phyloP scores from a whole-genome alignment of 2,329 filamentous ascomycete genomes.

The Pestalotiopsis sp. region DNA sequence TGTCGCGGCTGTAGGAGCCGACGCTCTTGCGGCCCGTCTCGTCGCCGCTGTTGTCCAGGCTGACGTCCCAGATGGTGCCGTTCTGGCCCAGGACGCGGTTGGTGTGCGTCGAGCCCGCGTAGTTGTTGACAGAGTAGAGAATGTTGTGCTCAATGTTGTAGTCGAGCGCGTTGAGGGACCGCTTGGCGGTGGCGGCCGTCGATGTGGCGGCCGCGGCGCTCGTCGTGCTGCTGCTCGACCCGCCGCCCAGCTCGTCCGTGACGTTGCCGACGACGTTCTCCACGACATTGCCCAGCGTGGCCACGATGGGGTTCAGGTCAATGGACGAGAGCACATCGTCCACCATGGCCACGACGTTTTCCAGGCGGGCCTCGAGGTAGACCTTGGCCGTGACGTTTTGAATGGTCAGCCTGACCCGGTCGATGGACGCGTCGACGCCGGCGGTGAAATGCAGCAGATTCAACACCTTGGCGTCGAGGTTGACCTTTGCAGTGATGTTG shows the following conservation, averaged over 20 bases:
- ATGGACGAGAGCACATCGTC: constrained; percentile 59
- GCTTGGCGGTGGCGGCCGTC: constrained; percentile 22
- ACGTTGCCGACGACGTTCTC: constrained; percentile 49
- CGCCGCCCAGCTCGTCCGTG: constrained; percentile 28
- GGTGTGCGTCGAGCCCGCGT: constrained; percentile 55
- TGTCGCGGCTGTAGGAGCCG: constrained; percentile 52
- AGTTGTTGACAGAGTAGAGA: constrained; percentile 64
- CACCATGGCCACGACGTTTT: constrained; percentile 63
- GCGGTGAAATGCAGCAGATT: constrained; percentile 62
- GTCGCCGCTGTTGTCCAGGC: constrained; percentile 55
- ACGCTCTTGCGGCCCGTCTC: constrained; percentile 46
- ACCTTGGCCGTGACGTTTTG: constrained; percentile 62
- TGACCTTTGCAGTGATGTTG: constrained; percentile 63
- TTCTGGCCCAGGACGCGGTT: constrained; percentile 60
- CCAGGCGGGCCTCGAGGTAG: constrained; percentile 60
- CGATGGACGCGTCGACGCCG: constrained; percentile 61
- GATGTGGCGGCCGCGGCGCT: constrained; percentile 19
- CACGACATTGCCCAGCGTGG: constrained; percentile 54
- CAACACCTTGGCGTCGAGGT: constrained; percentile 61
- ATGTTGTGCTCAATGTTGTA: constrained; percentile 59
- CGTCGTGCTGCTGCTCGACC: constrained; percentile 25
- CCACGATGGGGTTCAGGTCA: constrained; percentile 63
- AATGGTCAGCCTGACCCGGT: constrained; percentile 57
- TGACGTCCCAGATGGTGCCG: constrained; percentile 56
- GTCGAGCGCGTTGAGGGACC: constrained; percentile 25